A percentile compares a stretch with the other conserved stretches of the same genome.
Conservation (phyloP, 2,329 filamentous ascomycete genomes). For the Aspergillus unguis region DNA sequence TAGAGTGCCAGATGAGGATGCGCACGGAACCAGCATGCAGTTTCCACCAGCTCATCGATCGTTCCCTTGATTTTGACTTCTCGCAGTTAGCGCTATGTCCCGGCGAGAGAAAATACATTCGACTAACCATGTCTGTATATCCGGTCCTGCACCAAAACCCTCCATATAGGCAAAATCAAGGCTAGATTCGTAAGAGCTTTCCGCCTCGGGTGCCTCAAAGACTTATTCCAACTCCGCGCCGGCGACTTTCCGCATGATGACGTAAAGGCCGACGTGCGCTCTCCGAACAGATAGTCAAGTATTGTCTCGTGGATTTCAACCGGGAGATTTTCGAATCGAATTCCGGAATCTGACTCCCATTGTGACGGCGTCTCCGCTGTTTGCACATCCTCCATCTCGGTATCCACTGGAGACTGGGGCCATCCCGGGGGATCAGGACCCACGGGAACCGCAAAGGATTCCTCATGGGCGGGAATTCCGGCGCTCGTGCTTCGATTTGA, state of each 20-base stretch:
- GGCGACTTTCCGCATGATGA: constrained; percentile 52
- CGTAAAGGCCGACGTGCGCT: constrained; percentile 60
- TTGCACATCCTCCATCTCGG: constrained; percentile 27
- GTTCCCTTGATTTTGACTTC: constrained; percentile 69
- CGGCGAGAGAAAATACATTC: background rate
- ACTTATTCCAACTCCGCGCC: constrained; percentile 61
- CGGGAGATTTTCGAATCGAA: constrained; percentile 50
- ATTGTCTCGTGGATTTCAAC: constrained; percentile 70
- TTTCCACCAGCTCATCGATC: constrained; percentile 57
- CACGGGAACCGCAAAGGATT: constrained; percentile 18
- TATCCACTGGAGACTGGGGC: constrained; percentile 20
- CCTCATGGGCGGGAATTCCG: constrained; percentile 24
- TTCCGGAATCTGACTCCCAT: constrained; percentile 12
- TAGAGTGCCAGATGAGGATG: constrained; percentile 60
- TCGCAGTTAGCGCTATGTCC: background rate
- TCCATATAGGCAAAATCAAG: constrained; percentile 59
- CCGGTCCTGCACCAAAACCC: constrained; percentile 64
- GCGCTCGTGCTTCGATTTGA: constrained; percentile 26
- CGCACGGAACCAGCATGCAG: constrained; percentile 58
- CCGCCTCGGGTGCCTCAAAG: constrained; percentile 63
- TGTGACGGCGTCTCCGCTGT: constrained; percentile 12
- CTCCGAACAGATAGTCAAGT: constrained; percentile 68
- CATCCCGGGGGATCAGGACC: constrained; percentile 21
- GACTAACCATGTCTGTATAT: constrained; percentile 63
- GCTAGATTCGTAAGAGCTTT: constrained; percentile 66